Evolutionary conservation across 2,329 filamentous ascomycete genomes (phyloP).

Genomic region (Mariannaea elegans): DNA sequence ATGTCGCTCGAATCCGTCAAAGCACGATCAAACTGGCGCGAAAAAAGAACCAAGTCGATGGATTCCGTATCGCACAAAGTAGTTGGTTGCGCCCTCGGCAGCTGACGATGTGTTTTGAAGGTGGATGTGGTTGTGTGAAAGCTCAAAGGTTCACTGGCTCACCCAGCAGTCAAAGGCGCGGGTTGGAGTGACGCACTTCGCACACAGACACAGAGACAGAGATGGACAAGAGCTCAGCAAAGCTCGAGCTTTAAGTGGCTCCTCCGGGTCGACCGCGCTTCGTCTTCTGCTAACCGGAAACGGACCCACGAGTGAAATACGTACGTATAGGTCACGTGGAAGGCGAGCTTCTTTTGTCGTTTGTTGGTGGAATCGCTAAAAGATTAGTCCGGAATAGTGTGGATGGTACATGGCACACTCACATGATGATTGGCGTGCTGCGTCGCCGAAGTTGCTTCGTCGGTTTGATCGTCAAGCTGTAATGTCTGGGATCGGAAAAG

Average conservation of each 20-base stretch:
- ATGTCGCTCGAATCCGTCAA: not conserved
- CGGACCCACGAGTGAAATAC: conserved; percentile 21
- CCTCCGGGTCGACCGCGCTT: conserved; percentile 10
- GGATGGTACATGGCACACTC: conserved; percentile 19
- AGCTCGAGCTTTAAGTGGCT: conserved; percentile 29
- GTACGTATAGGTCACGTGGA: conserved; percentile 28
- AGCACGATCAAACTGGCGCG: conserved; percentile 1
- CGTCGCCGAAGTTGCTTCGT: not conserved
- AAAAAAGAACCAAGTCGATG: not conserved
- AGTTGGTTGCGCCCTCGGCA: not conserved
- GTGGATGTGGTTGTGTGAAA: conserved; percentile 12
- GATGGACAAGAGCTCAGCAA: conserved; percentile 22
- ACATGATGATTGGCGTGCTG: conserved; percentile 2
- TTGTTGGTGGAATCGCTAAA: conserved; percentile 5
- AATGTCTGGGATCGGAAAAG: not conserved
- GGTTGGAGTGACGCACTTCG: conserved; percentile 38
- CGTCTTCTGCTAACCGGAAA: conserved; percentile 24
- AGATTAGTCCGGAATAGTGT: conserved; percentile 6
- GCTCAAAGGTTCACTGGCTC: conserved; percentile 6
- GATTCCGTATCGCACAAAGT: not conserved
- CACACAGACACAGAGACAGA: conserved; percentile 19
- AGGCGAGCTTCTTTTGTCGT: not conserved
- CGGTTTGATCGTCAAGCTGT: not conserved
- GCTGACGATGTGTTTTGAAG: conserved; percentile 24
- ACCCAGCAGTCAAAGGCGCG: conserved; percentile 8